Evolutionary conservation across 2,329 filamentous ascomycete species (phyloP).

Genomic region (Aureobasidium namibiae): DNA sequence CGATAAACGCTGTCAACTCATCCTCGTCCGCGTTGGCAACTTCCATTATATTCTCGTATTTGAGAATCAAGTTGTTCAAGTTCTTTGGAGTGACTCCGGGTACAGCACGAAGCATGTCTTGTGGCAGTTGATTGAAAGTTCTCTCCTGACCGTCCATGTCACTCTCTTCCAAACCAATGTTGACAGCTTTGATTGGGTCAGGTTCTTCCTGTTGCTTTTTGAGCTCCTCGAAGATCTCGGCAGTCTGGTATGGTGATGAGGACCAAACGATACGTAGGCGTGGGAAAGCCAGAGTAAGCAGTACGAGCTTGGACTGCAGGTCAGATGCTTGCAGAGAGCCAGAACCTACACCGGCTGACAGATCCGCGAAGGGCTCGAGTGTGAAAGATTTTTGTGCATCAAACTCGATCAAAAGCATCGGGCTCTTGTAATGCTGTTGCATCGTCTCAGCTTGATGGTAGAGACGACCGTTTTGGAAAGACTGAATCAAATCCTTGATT

Average conservation of each 20-base stretch:
- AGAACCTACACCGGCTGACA: conserved; percentile 54
- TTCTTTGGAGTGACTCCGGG: conserved; percentile 79
- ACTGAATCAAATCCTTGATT: conserved; percentile 81
- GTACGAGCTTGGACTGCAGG: conserved; percentile 82
- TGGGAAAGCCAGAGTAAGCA: conserved; percentile 87
- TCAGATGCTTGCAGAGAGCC: conserved; percentile 58
- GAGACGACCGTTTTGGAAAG: conserved; percentile 82
- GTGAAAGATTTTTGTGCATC: conserved; percentile 97
- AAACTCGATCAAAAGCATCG: conserved; percentile 94
- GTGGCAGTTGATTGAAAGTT: conserved; percentile 73
- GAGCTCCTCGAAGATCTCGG: conserved; percentile 89
- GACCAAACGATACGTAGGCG: conserved; percentile 89
- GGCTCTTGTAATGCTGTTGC: conserved; percentile 82
- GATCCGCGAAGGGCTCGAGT: conserved; percentile 53
- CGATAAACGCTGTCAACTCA: conserved; percentile 66
- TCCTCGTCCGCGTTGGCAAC: conserved; percentile 76
- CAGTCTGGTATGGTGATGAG: conserved; percentile 85
- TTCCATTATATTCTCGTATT: conserved; percentile 68
- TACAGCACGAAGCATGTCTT: conserved; percentile 81
- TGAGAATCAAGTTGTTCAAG: conserved; percentile 61
- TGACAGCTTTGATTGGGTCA: conserved; percentile 78
- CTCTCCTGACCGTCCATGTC: conserved; percentile 45
- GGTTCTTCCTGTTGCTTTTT: conserved; percentile 87
- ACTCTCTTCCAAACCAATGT: conserved; percentile 64
- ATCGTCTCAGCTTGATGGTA: conserved; percentile 91